Conservation (phyloP, 257 asterid species). For the Nicotiana benthamiana region DNA sequence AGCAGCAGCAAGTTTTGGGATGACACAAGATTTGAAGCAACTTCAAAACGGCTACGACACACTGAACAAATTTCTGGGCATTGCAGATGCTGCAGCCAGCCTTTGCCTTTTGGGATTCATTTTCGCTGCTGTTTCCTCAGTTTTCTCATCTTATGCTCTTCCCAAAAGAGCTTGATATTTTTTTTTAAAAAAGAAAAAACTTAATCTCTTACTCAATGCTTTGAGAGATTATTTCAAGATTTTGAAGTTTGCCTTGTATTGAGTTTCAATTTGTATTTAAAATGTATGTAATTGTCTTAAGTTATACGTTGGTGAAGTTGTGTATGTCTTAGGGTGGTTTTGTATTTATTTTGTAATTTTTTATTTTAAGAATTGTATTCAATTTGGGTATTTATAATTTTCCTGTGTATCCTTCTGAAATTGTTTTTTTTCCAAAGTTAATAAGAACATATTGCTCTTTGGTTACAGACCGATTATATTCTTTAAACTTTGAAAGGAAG, state of each 20-base stretch:
- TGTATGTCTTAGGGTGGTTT: neutral
- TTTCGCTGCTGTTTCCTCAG: constrained; percentile 27
- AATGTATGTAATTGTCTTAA: neutral
- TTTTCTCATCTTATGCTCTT: constrained; percentile 39
- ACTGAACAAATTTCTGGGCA: constrained; percentile 9
- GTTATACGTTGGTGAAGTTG: no score
- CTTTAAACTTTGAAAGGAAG: no score
- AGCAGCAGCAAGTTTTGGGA: constrained; percentile 40
- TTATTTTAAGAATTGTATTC: neutral
- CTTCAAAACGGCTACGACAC: neutral
- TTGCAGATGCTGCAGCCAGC: constrained; percentile 37
- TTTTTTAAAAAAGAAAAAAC: neutral
- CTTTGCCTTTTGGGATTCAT: constrained; percentile 35
- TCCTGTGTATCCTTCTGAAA: neutral
- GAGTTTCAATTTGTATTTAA: neutral
- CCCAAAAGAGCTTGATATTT: constrained; percentile 28
- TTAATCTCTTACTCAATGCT: no score
- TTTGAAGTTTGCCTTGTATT: neutral
- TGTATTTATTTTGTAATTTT: neutral
- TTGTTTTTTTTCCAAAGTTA: neutral
- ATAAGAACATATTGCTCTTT: neutral
- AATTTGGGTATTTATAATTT: neutral
- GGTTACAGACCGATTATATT: no score
- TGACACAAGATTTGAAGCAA: constrained; percentile 28
- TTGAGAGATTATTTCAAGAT: neutral